Evolutionary conservation across 257 asterid genomes (phyloP), one percentile per base, ranked within the genome.

Genomic region (Plantago elongata): DNA sequence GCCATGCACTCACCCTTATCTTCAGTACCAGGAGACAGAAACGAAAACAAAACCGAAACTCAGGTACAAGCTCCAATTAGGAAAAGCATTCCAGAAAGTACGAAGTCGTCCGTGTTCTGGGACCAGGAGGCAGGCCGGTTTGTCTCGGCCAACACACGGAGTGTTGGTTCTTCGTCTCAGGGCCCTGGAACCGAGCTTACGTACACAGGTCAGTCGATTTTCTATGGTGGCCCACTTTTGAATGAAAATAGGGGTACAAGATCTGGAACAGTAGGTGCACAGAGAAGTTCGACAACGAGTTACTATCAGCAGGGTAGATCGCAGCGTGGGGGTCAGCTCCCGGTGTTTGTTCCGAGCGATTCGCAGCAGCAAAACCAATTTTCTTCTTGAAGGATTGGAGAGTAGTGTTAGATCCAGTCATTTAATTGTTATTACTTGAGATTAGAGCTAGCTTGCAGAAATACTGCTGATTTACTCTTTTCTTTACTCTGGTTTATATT

Each of bases 71-170:
- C 13, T 40, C 74, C 77, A 5, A 17, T 40, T 4, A 82, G 76
- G 79, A 89, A 64, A 49, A 77, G 60, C 79, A 69, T 60, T 34
- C 22, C 76, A 0, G 96, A 81, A 64, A 62, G 47, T 42, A 37
- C 60, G 3, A 83, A 79, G 57, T 75, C 94, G 4, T 92, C 98
- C 0, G 92, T 92, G 12, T 84, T 72, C 52, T 92, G 98, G 98
- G 95, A 92, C 65, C 84, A 82, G 11, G 95, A 86, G 51, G 90
- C 95, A 0, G 97, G 95, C 13, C 81, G 93, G 37, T 88, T 83
- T 10, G 79, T 84, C 59, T 81, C 93, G 14, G 77, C 95, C 0
- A 73, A 77, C 18, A 62, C 76, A 14, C 73, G 87, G 65, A 76
- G 74, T 34, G 77, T 66, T 0, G 75, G 81, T 15, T 75, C 95